A percentile compares a stretch with the other conserved stretches of the same genome.
Conservation (phyloP, 163 green algal genomes). For the Prototheca cutis region DNA sequence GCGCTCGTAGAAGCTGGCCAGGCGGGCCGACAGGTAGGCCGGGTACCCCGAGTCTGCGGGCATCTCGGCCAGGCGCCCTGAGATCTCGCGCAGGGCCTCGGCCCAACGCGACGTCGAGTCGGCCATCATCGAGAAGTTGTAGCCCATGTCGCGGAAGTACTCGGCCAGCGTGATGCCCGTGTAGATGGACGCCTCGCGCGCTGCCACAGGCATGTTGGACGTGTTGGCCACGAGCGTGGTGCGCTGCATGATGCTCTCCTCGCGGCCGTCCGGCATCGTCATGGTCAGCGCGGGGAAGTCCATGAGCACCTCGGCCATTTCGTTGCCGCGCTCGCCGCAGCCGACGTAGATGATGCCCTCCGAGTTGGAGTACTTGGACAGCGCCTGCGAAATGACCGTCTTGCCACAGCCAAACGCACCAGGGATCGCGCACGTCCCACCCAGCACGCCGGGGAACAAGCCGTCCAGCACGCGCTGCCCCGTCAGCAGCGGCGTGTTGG, state of each 20-base stretch:
- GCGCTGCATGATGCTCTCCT: conserved; percentile 99
- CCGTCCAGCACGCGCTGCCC: conserved; percentile 94
- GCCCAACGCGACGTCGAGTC: conserved; percentile 96
- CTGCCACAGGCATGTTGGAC: conserved; percentile 98
- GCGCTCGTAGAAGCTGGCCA: conserved; percentile 98
- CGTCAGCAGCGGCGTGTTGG: conserved; percentile 92
- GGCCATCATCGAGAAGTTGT: conserved; percentile 99
- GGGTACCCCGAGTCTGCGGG: conserved; percentile 95
- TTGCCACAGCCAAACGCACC: conserved; percentile 98
- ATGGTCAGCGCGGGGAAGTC: conserved; percentile 99
- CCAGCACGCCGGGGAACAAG: conserved; percentile 94
- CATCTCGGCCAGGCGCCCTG: conserved; percentile 96
- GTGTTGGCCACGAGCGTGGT: conserved; percentile 98
- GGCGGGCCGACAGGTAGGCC: conserved; percentile 90
- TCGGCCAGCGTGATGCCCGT: conserved; percentile 98
- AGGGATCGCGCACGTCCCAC: conserved; percentile 95
- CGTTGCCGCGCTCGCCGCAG: conserved; percentile 95
- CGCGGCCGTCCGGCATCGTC: conserved; percentile 88
- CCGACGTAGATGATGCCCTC: conserved; percentile 99
- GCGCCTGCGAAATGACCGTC: conserved; percentile 96
- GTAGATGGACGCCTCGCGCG: conserved; percentile 98
- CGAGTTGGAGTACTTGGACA: conserved; percentile 98
- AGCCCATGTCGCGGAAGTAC: conserved; percentile 99
- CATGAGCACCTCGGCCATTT: conserved; percentile 98
- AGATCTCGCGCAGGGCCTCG: conserved; percentile 97